Evolutionary conservation across 768 basidiomycete species (phyloP).

Genomic region (Termitomyces sp.): DNA sequence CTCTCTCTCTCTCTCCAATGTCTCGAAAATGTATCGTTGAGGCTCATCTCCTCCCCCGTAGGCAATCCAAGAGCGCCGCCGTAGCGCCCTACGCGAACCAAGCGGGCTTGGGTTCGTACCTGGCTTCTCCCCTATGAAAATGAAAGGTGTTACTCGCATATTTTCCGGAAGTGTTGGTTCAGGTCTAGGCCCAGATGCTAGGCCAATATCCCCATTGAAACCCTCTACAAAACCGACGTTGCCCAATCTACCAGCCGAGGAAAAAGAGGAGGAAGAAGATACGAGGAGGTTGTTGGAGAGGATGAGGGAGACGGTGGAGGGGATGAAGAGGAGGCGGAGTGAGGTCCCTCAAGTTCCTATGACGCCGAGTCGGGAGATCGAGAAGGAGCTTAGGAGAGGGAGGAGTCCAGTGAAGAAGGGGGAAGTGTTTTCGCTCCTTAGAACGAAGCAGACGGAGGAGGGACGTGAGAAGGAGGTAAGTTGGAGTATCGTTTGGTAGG

Average conservation of each 20-base stretch:
- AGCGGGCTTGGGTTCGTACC: conserved; percentile 50
- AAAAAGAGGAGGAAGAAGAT: conserved; percentile 30
- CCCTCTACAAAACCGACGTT: background rate
- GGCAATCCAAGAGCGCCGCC: conserved; percentile 59
- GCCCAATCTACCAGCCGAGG: background rate
- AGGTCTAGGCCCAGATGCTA: background rate
- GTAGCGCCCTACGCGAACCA: conserved; percentile 46
- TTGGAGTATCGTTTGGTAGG: background rate
- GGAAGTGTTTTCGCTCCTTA: background rate
- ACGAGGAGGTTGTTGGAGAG: conserved; percentile 37
- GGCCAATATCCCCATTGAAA: conserved; percentile 1
- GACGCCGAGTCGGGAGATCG: background rate
- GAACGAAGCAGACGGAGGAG: background rate
- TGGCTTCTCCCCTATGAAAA: conserved; percentile 27
- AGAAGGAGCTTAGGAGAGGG: background rate
- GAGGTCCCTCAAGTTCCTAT: conserved; percentile 15
- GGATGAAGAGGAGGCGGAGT: conserved; percentile 40
- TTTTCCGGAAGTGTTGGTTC: background rate
- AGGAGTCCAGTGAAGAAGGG: background rate
- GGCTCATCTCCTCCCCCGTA: conserved; percentile 12
- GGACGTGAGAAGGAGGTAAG: background rate
- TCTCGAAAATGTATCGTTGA: background rate
- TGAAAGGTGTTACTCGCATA: background rate
- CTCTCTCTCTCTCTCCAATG: background rate
- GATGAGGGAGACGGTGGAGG: conserved; percentile 44